Evolutionary conservation across 192 early-diverging fungal genomes (phyloP).

Genomic region (Kickxella alabastrina): DNA sequence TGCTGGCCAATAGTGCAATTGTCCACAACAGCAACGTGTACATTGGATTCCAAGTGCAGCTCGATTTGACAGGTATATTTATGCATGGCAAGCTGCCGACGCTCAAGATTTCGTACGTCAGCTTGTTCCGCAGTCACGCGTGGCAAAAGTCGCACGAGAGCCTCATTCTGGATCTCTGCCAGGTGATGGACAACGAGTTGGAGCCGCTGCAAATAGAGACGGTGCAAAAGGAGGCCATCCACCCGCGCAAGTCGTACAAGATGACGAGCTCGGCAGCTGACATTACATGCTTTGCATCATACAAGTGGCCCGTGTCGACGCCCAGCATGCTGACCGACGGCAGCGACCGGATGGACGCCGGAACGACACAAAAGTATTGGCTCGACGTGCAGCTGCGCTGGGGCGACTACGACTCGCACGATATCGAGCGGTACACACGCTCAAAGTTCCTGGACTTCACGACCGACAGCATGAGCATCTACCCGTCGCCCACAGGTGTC

Average conservation of each 20-base stretch:
- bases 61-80: constrained; percentile 99
- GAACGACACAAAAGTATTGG: constrained; percentile 96
- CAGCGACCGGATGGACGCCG: constrained; percentile 93
- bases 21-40: constrained; percentile 86
- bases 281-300: constrained; percentile 91
- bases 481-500: constrained; percentile 95
- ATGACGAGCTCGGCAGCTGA: constrained; percentile 93
- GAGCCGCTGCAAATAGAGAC: constrained; percentile 97
- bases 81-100: constrained; percentile 99
- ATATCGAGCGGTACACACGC: constrained; percentile 97
- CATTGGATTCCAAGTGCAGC: constrained; percentile 99
- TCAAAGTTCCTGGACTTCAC: constrained; percentile 99
- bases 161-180: constrained; percentile 74
- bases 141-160: constrained; percentile 98
- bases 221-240: constrained; percentile 98
- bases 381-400: constrained; percentile 97
- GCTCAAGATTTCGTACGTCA: constrained; percentile 97
- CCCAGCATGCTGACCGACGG: constrained; percentile 90
- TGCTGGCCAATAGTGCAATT: constrained; percentile 43
- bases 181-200: constrained; percentile 96
- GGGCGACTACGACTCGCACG: constrained; percentile 99
- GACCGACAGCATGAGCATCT: constrained; percentile 98
- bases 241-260: constrained; percentile 99
- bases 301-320: constrained; percentile 98
- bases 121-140: constrained; percentile 97